Conservation (phyloP, 2,329 filamentous ascomycete genomes). For the Paecilomyces sp. region DNA sequence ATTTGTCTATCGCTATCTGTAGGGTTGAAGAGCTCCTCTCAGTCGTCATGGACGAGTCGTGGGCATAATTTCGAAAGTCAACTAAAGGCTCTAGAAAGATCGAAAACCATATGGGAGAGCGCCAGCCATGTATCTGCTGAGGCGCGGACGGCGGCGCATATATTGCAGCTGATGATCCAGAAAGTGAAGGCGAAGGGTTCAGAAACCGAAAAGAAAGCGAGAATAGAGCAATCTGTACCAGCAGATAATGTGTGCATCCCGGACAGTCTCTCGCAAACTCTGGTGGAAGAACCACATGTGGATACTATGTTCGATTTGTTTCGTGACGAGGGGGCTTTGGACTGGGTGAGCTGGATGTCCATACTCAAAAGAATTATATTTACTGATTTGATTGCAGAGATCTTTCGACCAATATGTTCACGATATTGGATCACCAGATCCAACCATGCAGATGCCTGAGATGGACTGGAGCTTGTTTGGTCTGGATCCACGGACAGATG, state of each 20-base stretch:
- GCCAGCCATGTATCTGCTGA: slow-evolving; percentile 6
- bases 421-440: neutral
- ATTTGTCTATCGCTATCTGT: slow-evolving; percentile 39
- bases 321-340: neutral
- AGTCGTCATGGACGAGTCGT: neutral
- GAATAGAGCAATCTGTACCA: neutral
- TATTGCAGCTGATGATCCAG: slow-evolving; percentile 11
- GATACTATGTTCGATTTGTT: neutral
- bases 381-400: neutral
- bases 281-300: neutral
- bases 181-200: slow-evolving; percentile 9
- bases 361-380: neutral
- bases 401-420: neutral
- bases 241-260: neutral
- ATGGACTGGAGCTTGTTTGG: neutral
- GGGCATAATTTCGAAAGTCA: slow-evolving; percentile 2
- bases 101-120: slow-evolving; percentile 9
- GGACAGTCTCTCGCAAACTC: neutral
- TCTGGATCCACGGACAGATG: neutral
- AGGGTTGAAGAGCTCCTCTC: slow-evolving; percentile 1
- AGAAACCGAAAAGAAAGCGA: neutral
- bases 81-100: slow-evolving; percentile 5
- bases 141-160: slow-evolving; percentile 7
- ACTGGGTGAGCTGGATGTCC: neutral
- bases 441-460: neutral